Evolutionary conservation across 306 rosid species (phyloP).

Genomic region (Parietaria judaica): DNA sequence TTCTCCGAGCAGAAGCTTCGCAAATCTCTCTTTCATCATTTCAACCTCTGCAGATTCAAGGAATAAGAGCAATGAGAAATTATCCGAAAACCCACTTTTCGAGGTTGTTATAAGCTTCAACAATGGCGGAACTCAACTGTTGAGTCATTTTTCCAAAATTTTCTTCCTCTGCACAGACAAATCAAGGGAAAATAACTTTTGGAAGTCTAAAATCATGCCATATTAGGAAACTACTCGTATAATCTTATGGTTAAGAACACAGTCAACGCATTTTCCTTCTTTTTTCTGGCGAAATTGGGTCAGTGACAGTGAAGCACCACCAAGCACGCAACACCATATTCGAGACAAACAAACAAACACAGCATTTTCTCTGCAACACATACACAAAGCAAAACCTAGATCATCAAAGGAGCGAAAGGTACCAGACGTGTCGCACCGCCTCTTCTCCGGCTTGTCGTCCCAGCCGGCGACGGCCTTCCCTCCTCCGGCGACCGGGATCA

Average conservation of each 20-base stretch:
- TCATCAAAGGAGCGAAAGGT: not conserved
- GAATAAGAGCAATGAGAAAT: not conserved
- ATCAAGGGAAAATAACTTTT: no score
- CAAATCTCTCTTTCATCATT: conserved; percentile 94
- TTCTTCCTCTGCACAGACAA: no score
- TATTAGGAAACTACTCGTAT: no score
- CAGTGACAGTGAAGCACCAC: no score
- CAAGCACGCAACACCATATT: not conserved
- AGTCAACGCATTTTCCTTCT: no score
- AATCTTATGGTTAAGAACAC: no score
- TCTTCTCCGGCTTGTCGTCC: conserved; percentile 52
- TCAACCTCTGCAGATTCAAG: conserved; percentile 46
- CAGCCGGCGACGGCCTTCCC: conserved; percentile 64
- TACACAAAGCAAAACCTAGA: not conserved
- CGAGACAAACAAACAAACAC: not conserved
- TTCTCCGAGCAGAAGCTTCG: conserved; percentile 84
- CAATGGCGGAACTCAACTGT: no score
- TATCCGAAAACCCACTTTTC: not conserved
- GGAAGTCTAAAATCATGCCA: no score
- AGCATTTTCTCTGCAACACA: not conserved
- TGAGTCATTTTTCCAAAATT: no score
- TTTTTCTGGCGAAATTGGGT: no score
- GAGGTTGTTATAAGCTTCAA: not conserved
- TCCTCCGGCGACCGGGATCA: conserved; percentile 65
- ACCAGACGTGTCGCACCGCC: conserved; percentile 60